These are phyloP conservation scores for Ganoderma multipileum DNA, from an alignment of 1,284 basidiomycete genomes.

Conservation along the genomic window DNA sequence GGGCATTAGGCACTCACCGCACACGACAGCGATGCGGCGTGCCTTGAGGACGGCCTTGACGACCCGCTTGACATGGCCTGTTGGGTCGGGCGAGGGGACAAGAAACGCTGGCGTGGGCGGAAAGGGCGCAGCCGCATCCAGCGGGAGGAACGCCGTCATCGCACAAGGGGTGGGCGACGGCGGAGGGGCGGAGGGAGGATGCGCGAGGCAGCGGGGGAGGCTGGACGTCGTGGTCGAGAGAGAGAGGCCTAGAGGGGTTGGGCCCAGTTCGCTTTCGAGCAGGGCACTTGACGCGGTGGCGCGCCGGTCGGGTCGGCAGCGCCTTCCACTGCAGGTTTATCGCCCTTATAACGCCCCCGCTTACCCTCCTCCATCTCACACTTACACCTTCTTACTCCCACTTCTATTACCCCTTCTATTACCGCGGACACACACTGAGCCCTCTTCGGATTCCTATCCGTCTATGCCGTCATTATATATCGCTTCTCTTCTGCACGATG, in stretches of 20 bases:
- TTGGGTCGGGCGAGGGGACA: conserved; percentile 43
- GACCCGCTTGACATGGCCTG: conserved; percentile 54
- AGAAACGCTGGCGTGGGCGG: conserved; percentile 47
- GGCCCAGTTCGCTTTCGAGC: conserved; percentile 24
- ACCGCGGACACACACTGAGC: background rate
- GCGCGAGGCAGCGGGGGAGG: conserved; percentile 15
- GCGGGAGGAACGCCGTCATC: conserved; percentile 46
- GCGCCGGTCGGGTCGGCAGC: conserved; percentile 29
- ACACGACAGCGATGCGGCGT: conserved; percentile 84
- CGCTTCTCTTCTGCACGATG: conserved; percentile 9
- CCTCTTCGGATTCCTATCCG: conserved; percentile 5
- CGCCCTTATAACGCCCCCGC: conserved; percentile 6
- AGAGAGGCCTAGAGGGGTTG: conserved; percentile 21
- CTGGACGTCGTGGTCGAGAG: conserved; percentile 26
- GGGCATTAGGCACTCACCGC: conserved; percentile 60
- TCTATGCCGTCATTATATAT: conserved; percentile 12
- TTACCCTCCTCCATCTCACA: conserved; percentile 2
- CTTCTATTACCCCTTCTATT: background rate
- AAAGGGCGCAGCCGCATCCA: conserved; percentile 40
- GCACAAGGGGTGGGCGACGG: conserved; percentile 5
- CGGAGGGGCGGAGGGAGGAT: conserved; percentile 18
- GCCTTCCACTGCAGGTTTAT: conserved; percentile 15
- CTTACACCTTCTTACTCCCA: conserved; percentile 3
- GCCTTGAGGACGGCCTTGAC: conserved; percentile 78
- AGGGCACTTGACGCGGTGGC: conserved; percentile 29